These are phyloP conservation scores for Exophiala sp. DNA, from an alignment of 2,329 filamentous ascomycete species.

Conservation along the genomic window DNA sequence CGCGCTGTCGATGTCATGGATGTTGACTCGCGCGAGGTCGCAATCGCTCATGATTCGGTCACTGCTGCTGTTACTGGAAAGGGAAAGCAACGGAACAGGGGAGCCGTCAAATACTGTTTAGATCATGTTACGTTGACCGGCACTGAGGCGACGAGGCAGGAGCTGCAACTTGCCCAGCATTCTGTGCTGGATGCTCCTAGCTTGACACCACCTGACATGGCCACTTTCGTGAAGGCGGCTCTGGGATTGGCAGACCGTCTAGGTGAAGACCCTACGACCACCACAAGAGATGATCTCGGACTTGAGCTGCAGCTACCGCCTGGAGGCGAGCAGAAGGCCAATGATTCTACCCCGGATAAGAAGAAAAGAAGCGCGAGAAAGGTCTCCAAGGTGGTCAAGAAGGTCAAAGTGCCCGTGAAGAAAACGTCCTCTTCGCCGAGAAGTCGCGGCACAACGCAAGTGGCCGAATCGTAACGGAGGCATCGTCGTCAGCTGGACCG, in stretches of 20 bases:
- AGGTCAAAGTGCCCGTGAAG: not conserved
- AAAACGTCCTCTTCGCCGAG: conserved; percentile 16
- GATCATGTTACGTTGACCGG: conserved; percentile 20
- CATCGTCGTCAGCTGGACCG: too few relatives aligned
- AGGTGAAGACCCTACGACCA: conserved; percentile 2
- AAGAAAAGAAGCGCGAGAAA: not conserved
- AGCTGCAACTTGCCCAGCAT: conserved; percentile 12
- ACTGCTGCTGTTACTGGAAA: not conserved
- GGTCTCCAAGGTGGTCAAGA: not conserved
- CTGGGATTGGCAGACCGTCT: conserved; percentile 8
- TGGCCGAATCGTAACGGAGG: too few relatives aligned
- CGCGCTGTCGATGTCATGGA: conserved; percentile 18
- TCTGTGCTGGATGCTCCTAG: conserved; percentile 11
- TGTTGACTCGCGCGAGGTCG: conserved; percentile 14
- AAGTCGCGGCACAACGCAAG: not conserved
- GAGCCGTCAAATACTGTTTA: conserved; percentile 5
- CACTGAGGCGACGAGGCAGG: conserved; percentile 12
- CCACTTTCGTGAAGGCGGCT: conserved; percentile 6
- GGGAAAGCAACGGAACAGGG: not conserved
- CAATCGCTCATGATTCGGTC: not conserved
- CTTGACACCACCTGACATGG: conserved; percentile 1
- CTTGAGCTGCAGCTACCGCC: not conserved
- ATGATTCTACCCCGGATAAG: not conserved
- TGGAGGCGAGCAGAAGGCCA: not conserved
- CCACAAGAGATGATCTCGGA: not conserved